Evolutionary conservation across 169 alveolate species (phyloP).

Genomic region (Toxoplasma gondii): DNA sequence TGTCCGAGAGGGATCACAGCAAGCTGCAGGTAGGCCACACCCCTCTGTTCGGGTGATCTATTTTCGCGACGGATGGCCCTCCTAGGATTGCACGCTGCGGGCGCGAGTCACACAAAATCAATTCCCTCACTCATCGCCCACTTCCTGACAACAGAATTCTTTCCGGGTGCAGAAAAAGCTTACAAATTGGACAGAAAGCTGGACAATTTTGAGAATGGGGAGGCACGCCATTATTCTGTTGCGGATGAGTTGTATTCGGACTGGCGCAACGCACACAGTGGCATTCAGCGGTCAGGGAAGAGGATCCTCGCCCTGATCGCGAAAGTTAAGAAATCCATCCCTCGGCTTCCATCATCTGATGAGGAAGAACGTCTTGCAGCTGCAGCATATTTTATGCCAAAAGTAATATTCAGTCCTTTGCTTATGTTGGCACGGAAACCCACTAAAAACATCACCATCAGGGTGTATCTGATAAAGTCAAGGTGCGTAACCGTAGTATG

Average conservation of each 20-base stretch:
- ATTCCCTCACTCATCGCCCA: background rate
- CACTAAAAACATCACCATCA: background rate
- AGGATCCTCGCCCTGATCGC: background rate
- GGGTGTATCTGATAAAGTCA: background rate
- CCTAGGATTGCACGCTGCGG: background rate
- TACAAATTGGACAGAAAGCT: background rate
- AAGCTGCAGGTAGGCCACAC: background rate
- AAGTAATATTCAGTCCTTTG: background rate
- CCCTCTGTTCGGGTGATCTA: background rate
- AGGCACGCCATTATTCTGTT: background rate
- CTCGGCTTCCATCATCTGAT: background rate
- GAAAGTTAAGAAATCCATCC: background rate
- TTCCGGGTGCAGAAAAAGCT: conserved; percentile 2
- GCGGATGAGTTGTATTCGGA: background rate
- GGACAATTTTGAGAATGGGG: background rate
- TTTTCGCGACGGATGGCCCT: no score
- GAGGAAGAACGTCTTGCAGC: background rate
- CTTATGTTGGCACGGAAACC: background rate
- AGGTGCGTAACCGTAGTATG: background rate
- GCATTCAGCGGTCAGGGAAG: conserved; percentile 11
- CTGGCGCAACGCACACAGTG: background rate
- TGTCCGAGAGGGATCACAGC: background rate
- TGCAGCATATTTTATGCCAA: background rate
- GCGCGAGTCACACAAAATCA: background rate
- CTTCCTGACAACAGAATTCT: background rate